A percentile compares a stretch with the other conserved stretches of the same genome.
phyloP scores from a whole-genome alignment of 345 rosid species.

The Viola odorata region DNA sequence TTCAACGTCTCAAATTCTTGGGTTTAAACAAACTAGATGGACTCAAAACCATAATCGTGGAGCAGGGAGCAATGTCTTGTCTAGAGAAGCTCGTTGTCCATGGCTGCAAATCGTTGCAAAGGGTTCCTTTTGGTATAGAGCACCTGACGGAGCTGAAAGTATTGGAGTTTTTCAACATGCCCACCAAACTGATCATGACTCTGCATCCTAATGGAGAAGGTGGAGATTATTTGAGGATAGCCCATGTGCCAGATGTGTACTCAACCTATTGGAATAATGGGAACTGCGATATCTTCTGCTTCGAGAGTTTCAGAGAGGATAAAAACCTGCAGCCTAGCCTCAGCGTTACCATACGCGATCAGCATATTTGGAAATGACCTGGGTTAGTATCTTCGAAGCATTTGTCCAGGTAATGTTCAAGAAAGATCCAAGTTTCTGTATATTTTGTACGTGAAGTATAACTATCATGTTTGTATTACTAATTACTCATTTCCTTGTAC shows the following conservation, averaged over 20 bases:
- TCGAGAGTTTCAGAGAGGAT: slow-evolving; percentile 5
- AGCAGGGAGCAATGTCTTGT: slow-evolving; percentile 4
- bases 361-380: neutral
- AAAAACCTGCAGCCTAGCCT: neutral
- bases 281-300: neutral
- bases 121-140: slow-evolving; percentile 7
- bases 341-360: neutral
- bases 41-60: neutral
- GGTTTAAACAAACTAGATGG: slow-evolving; percentile 5
- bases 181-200: neutral
- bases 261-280: slow-evolving; percentile 3
- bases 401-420: no score
- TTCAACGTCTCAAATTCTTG: neutral
- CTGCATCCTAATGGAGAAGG: slow-evolving; percentile 6
- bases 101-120: slow-evolving; percentile 10
- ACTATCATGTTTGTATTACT: no score
- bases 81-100: slow-evolving; percentile 10
- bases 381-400: no score
- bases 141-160: slow-evolving; percentile 8
- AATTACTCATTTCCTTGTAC: no score
- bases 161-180: slow-evolving; percentile 13
- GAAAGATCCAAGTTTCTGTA: no score
- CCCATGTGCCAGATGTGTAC: slow-evolving; percentile 8
- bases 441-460: no score
- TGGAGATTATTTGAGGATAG: slow-evolving; percentile 7